These are phyloP conservation scores for Cercospora citrullina DNA, from an alignment of 2,329 filamentous ascomycete species.

Conservation along the genomic window DNA sequence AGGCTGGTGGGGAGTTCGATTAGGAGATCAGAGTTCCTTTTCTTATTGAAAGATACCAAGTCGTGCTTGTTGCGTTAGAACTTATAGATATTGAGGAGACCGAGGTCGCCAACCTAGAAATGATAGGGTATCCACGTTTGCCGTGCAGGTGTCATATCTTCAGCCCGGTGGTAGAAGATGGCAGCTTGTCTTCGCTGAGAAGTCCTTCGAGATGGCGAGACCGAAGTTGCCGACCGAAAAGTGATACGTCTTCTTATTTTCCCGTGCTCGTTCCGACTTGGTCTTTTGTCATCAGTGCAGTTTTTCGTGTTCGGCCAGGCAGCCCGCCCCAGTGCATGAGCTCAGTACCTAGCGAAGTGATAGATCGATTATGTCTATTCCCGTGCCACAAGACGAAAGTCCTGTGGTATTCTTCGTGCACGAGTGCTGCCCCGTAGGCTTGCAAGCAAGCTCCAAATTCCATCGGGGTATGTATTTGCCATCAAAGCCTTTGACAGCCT, in stretches of 20 bases:
- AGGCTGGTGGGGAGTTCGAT: slow-evolving; percentile 20
- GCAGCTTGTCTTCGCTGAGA: not conserved
- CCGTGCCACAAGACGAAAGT: not conserved
- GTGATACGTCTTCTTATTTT: not conserved
- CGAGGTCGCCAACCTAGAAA: not conserved
- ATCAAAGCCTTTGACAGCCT: not conserved
- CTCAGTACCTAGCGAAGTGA: not conserved
- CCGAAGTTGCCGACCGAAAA: not conserved
- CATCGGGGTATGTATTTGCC: not conserved
- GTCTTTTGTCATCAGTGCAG: not conserved
- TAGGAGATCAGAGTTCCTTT: not conserved
- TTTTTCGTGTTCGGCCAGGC: not conserved
- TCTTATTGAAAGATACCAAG: slow-evolving; percentile 5
- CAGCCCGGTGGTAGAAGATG: not conserved
- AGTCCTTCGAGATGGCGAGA: not conserved
- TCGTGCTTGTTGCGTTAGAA: not conserved
- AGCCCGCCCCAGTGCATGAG: not conserved
- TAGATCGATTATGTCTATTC: not conserved
- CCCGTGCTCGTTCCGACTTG: not conserved
- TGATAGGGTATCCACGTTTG: not conserved
- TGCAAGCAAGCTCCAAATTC: not conserved
- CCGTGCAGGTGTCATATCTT: not conserved
- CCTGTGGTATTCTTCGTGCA: not conserved
- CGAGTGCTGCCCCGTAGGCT: not conserved
- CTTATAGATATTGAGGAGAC: not conserved